phyloP scores from a whole-genome alignment of 2,329 filamentous ascomycete species.

The Neofusicoccum cordaticola region DNA sequence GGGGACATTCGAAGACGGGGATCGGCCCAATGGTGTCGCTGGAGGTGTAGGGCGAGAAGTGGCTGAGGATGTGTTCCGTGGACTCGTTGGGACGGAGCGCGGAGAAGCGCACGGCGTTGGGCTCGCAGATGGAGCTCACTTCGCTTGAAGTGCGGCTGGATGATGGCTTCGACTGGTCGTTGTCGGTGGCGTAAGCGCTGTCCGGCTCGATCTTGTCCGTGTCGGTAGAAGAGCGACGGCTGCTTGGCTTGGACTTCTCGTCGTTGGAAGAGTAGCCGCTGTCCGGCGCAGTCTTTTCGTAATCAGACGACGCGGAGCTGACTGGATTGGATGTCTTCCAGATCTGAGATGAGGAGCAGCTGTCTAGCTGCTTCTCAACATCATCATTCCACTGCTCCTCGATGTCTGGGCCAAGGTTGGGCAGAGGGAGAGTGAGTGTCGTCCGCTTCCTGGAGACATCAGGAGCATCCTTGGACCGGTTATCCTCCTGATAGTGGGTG shows the following conservation, averaged over 20 bases:
- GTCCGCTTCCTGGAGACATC: background rate
- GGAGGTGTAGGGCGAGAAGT: background rate
- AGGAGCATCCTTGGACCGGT: conserved; percentile 2
- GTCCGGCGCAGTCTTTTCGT: background rate
- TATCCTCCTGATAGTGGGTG: conserved; percentile 8
- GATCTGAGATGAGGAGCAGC: background rate
- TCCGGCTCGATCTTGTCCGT: background rate
- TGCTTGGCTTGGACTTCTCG: background rate
- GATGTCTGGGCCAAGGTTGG: background rate
- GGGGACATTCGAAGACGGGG: background rate
- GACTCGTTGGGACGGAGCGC: background rate
- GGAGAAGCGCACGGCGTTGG: background rate
- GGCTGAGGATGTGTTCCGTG: conserved; percentile 4
- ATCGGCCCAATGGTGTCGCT: background rate
- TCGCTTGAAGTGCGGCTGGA: background rate
- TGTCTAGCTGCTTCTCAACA: background rate
- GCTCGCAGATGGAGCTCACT: background rate
- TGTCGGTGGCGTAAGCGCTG: background rate
- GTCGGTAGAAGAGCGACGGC: background rate
- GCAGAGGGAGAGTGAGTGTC: background rate
- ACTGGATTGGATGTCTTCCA: background rate
- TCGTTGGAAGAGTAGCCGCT: background rate
- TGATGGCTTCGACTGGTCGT: background rate
- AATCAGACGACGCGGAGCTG: background rate
- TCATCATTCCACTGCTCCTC: background rate